A percentile compares a stretch with the other conserved stretches of the same genome.
Conservation (phyloP, 225 moss, liverwort and hornwort species). For the Antitrichia curtipendula region DNA sequence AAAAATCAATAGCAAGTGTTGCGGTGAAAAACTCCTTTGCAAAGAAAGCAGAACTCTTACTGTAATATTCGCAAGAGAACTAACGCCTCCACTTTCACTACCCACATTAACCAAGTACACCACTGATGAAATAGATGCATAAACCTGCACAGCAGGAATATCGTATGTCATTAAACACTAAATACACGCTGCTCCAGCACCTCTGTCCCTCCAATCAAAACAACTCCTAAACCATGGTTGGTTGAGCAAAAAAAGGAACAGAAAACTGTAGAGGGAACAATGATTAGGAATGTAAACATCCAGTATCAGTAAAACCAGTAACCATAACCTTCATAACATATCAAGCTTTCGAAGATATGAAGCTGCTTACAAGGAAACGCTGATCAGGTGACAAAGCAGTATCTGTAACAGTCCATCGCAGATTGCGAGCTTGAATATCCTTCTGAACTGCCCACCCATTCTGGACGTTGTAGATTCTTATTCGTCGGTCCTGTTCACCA, state of each 20-base stretch:
- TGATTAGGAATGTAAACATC: too few species aligned
- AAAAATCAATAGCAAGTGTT: background rate
- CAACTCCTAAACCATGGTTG: background rate
- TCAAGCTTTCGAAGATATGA: background rate
- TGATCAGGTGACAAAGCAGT: constrained; percentile 88
- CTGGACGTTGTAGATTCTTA: constrained; percentile 79
- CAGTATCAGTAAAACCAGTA: background rate
- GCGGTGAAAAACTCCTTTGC: background rate
- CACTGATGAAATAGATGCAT: constrained; percentile 78
- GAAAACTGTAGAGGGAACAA: background rate
- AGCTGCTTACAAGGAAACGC: constrained; percentile 66
- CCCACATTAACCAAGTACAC: constrained; percentile 86
- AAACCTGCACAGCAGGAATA: constrained; percentile 36
- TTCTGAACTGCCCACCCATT: constrained; percentile 70
- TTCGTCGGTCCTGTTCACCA: constrained; percentile 48
- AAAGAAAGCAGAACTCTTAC: constrained; percentile 10
- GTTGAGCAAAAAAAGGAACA: background rate
- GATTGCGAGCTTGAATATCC: constrained; percentile 70
- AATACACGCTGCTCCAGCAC: background rate
- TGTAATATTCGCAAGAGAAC: constrained; percentile 82
- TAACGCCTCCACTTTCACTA: constrained; percentile 71
- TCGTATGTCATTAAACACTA: background rate
- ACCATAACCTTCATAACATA: background rate
- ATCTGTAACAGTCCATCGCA: constrained; percentile 91
- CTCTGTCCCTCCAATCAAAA: background rate